Base-by-base conservation (phyloP, 768 basidiomycete genomes). In the Tricholoma terreum region DNA sequence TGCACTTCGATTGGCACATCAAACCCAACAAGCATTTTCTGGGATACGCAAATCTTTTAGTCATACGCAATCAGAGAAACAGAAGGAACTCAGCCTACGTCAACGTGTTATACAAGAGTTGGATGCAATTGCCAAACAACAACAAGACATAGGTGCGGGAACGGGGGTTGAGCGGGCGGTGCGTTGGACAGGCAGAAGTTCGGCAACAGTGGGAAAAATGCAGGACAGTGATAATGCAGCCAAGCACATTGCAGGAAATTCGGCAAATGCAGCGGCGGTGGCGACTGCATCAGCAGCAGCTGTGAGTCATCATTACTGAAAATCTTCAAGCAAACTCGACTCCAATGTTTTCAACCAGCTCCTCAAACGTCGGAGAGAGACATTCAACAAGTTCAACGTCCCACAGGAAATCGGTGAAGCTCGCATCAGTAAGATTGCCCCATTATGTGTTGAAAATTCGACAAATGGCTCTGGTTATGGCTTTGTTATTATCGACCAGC, bases 231-330 rank as follows among this genome's bases (percentile, higher is more conserved):
- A 61, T 9, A 24, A 58, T 14, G 50, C 54, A 7, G 57, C 50
- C 12, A 36, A 17, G 30, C 19, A 17, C 22, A 50, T 42, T 3
- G 53, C 48, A 11, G 64, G 61, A 6, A 65, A 62, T 42, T 24
- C 59, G 22, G 61, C 64, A 4, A 63, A 63, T 58, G 61, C 61
- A 24, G 63, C 38, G 12, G 52, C 52, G 1, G 34, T 24, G n/a
- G 63, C 63, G 2, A 42, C 50, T 11, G 22, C 40, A 11, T n/a
- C 42, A 3, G 58, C 59, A 27, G 62, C 60, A 34, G 17, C 55
- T 50, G 66, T 63, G 24, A 19, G 62, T 55, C 10, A 35, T 10
- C 34, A 3, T 35, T 50, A 22, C 40, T 19, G 31, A 11, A 19
- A 24, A 30, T 22, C 35, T 46, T 43, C 40, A 11, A 14, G 31